Percentiles rank a stretch among this genome's conserved stretches.
Evolutionary conservation across 2,329 filamentous ascomycete genomes (phyloP).

Genomic region (Colletotrichum brevisporum): DNA sequence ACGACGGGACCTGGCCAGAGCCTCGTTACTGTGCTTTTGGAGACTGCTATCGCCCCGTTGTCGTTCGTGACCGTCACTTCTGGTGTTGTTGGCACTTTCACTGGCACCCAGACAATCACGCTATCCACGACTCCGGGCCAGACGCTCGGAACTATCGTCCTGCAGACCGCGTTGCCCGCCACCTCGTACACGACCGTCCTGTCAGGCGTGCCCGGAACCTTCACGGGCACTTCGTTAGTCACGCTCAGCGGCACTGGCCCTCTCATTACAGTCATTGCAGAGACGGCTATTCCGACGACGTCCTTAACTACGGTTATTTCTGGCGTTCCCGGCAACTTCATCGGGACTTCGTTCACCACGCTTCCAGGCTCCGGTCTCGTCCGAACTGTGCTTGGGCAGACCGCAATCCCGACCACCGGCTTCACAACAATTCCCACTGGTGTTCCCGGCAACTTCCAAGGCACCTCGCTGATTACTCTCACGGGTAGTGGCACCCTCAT

Average conservation of each 20-base stretch:
- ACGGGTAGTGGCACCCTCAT: background rate
- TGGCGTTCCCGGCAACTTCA: background rate
- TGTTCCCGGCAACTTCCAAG: slow-evolving; percentile 1
- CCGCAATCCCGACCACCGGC: background rate
- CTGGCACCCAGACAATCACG: slow-evolving; percentile 11
- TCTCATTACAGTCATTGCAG: background rate
- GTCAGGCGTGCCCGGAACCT: slow-evolving; percentile 19
- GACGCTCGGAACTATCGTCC: slow-evolving; percentile 8
- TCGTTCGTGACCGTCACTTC: slow-evolving; percentile 22
- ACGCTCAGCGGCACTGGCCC: background rate
- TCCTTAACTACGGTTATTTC: background rate
- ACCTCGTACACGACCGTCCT: slow-evolving; percentile 8
- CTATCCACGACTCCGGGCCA: slow-evolving; percentile 9
- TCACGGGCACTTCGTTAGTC: slow-evolving; percentile 1
- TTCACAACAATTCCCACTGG: slow-evolving; percentile 6
- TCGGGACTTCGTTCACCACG: slow-evolving; percentile 5
- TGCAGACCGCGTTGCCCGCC: slow-evolving; percentile 14
- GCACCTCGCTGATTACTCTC: background rate
- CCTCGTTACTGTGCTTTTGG: slow-evolving; percentile 20
- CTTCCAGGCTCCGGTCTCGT: slow-evolving; percentile 2
- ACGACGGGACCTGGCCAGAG: slow-evolving; percentile 22
- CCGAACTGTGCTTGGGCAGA: background rate
- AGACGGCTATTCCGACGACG: background rate
- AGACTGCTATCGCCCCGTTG: slow-evolving; percentile 22
- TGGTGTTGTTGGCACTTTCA: slow-evolving; percentile 14